These are phyloP conservation scores for Neurospora terricola DNA, from an alignment of 495 filamentous ascomycete species.

Conservation along the genomic window DNA sequence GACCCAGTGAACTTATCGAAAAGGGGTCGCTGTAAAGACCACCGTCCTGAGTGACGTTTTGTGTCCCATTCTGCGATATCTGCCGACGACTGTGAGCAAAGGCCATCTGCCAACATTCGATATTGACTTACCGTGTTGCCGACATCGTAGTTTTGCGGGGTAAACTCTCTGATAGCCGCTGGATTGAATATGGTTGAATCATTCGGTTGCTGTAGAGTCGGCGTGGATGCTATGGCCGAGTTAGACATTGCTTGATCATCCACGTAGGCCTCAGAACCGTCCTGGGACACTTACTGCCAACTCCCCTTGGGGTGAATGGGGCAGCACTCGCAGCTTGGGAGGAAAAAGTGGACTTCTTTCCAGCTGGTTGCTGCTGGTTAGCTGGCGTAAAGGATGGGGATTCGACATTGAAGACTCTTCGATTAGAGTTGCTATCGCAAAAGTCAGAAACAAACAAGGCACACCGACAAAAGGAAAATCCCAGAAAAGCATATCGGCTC, in stretches of 20 bases:
- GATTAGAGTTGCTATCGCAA: constrained; percentile 35
- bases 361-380: constrained; percentile 27
- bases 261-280: constrained; percentile 2
- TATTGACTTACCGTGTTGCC: constrained; percentile 47
- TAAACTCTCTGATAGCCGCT: constrained; percentile 63
- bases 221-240: constrained; percentile 17
- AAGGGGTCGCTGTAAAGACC: constrained; percentile 49
- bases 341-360: constrained; percentile 61
- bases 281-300: constrained; percentile 21
- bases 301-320: constrained; percentile 68
- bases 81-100: constrained; percentile 1
- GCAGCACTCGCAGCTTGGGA: constrained; percentile 84
- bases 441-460: constrained; percentile 5
- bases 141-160: constrained; percentile 64
- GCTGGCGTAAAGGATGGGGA: constrained; percentile 89
- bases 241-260: not conserved
- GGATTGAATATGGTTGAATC: constrained; percentile 39
- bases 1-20: constrained; percentile 41
- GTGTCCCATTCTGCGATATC: constrained; percentile 7
- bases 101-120: not conserved
- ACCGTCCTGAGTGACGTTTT: constrained; percentile 11
- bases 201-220: constrained; percentile 24
- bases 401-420: constrained; percentile 86
- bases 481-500: not conserved
- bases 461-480: not conserved